These are phyloP conservation scores for Sphagnum contortum DNA, from an alignment of 225 moss, liverwort and hornwort genomes.

Conservation along the genomic window DNA sequence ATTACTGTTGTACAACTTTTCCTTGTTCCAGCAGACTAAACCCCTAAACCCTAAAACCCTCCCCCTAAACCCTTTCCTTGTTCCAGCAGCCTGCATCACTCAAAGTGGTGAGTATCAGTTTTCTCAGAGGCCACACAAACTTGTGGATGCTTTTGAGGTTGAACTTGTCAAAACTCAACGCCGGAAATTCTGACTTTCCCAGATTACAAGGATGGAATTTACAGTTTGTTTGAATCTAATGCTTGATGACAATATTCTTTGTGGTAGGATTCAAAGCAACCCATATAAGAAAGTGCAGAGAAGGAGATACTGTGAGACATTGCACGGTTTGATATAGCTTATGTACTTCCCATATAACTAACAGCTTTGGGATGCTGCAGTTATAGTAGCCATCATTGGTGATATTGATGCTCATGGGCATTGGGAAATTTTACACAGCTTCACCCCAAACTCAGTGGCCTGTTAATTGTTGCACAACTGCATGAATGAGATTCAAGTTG, in stretches of 20 bases:
- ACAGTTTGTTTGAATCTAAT: no score
- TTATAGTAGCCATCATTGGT: slow-evolving; percentile 37
- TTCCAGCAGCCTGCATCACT: no score
- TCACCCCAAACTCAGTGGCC: slow-evolving; percentile 81
- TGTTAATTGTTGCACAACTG: slow-evolving; percentile 13
- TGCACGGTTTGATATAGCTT: no score
- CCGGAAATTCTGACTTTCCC: no score
- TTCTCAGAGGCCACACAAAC: slow-evolving; percentile 31
- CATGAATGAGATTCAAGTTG: slow-evolving; percentile 32
- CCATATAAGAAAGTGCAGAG: no score
- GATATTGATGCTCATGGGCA: slow-evolving; percentile 52
- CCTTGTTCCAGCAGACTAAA: neutral
- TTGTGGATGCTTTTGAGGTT: slow-evolving; percentile 28
- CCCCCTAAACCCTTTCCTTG: no score
- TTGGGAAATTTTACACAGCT: slow-evolving; percentile 21
- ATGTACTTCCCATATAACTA: slow-evolving; percentile 14
- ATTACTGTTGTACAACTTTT: slow-evolving; percentile 16
- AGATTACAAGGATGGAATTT: no score
- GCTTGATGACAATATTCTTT: no score
- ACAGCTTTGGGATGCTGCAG: neutral
- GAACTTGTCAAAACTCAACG: slow-evolving; percentile 32
- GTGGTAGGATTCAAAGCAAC: no score
- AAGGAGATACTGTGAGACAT: no score
- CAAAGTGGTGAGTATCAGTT: neutral
- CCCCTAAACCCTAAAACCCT: no score